phyloP scores from a whole-genome alignment of 2,329 filamentous ascomycete genomes.

The Erysiphe neolycopersici region DNA sequence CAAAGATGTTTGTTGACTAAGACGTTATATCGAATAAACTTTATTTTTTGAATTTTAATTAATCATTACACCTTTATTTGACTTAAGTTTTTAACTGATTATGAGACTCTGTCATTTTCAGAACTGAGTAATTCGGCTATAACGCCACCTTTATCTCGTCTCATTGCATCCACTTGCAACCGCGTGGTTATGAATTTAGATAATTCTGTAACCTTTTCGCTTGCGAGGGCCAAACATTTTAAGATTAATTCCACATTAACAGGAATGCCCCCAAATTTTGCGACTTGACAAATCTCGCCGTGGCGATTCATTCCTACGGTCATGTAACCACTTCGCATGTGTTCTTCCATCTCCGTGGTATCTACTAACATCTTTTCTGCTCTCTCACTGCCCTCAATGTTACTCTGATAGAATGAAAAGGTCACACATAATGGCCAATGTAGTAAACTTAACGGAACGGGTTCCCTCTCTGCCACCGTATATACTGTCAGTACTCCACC shows the following conservation, averaged over 20 bases:
- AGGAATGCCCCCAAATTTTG: conserved; percentile 65
- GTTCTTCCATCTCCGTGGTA: conserved; percentile 47
- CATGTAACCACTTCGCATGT: conserved; percentile 43
- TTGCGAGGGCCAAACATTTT: conserved; percentile 45
- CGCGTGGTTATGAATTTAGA: conserved; percentile 44
- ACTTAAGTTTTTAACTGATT: too few species aligned
- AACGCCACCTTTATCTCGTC: conserved; percentile 51
- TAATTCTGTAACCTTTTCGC: conserved; percentile 59
- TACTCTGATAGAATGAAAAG: conserved; percentile 44
- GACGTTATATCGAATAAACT: too few species aligned
- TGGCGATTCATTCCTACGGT: conserved; percentile 34
- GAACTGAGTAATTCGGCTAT: conserved; percentile 51
- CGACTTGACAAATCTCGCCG: conserved; percentile 21
- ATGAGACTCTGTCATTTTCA: conserved; percentile 44
- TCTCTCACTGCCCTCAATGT: conserved; percentile 30
- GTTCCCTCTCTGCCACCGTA: conserved; percentile 61
- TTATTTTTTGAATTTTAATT: too few species aligned
- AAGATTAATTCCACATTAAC: conserved; percentile 58
- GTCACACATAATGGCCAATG: conserved; percentile 83
- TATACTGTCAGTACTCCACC: conserved; percentile 69
- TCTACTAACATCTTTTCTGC: conserved; percentile 48
- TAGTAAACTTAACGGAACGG: conserved; percentile 68
- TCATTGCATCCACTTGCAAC: conserved; percentile 52
- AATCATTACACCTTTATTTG: too few species aligned
- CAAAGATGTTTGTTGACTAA: too few species aligned